Conservation (phyloP, 768 basidiomycete species). For the Mycena sanguinolenta region DNA sequence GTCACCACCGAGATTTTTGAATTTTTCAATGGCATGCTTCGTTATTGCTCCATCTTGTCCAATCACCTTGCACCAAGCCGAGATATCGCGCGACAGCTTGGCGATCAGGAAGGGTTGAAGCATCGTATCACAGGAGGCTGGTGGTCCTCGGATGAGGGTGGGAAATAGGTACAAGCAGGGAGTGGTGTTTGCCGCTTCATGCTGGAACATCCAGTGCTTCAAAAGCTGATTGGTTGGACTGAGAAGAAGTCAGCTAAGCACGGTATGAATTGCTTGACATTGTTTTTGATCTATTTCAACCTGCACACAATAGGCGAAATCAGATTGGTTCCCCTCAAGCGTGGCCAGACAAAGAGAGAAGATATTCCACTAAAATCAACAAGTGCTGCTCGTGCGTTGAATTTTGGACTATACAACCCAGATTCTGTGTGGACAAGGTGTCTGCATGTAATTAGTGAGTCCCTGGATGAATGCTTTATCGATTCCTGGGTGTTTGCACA, state of each 20-base stretch:
- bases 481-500: constrained; percentile 4
- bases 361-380: background rate
- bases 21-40: constrained; percentile 8
- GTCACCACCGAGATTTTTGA: constrained; percentile 10
- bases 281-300: too few relatives aligned
- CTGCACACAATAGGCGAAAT: background rate
- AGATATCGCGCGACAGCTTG: constrained; percentile 19
- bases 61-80: constrained; percentile 3
- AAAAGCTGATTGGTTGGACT: too few relatives aligned
- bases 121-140: constrained; percentile 19
- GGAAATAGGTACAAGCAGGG: background rate
- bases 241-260: background rate
- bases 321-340: background rate
- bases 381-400: background rate
- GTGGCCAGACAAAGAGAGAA: background rate
- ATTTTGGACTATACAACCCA: constrained; percentile 4
- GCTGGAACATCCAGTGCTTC: constrained; percentile 5
- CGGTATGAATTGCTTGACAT: constrained; percentile 1
- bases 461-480: constrained; percentile 4
- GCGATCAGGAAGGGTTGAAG: constrained; percentile 18
- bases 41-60: constrained; percentile 11
- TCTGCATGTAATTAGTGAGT: background rate
- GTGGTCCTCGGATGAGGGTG: background rate
- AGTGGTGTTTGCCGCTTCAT: constrained; percentile 9
- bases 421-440: constrained; percentile 1